Evolutionary conservation across 805 yeast species (phyloP).

Genomic region (Teunomyces funiuensis): DNA sequence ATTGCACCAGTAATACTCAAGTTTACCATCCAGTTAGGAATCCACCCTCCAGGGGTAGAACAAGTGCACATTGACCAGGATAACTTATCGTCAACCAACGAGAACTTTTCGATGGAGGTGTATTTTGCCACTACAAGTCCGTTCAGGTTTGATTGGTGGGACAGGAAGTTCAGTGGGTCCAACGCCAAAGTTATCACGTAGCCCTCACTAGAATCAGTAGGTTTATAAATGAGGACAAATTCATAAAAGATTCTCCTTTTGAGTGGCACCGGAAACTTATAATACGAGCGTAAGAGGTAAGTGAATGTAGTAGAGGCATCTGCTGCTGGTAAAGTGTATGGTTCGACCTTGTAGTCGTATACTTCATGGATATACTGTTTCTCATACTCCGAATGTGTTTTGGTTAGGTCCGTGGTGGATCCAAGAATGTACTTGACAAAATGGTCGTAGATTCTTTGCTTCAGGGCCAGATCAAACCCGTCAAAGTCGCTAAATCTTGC

Average conservation of each 20-base stretch:
- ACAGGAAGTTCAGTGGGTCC: slow-evolving; percentile 23
- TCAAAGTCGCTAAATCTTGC: slow-evolving; percentile 15
- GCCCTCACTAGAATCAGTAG: slow-evolving; percentile 16
- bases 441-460: slow-evolving; percentile 11
- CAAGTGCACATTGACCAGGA: slow-evolving; percentile 42
- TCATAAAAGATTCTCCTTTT: slow-evolving; percentile 36
- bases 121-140: slow-evolving; percentile 31
- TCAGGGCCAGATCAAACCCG: slow-evolving; percentile 12
- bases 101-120: slow-evolving; percentile 36
- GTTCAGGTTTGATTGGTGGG: slow-evolving; percentile 13
- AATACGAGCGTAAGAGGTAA: slow-evolving; percentile 32
- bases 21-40: slow-evolving; percentile 37
- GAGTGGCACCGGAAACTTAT: slow-evolving; percentile 38
- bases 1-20: slow-evolving; percentile 32
- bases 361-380: slow-evolving; percentile 35
- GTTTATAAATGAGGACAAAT: slow-evolving; percentile 27
- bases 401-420: slow-evolving; percentile 12
- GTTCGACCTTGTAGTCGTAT: slow-evolving; percentile 22
- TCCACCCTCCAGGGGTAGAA: slow-evolving; percentile 39
- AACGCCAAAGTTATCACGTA: slow-evolving; percentile 35
- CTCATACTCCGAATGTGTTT: slow-evolving; percentile 38
- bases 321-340: slow-evolving; percentile 13
- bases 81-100: slow-evolving; percentile 21
- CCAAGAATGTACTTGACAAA: slow-evolving; percentile 13
- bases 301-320: slow-evolving; percentile 17